Evolutionary conservation across 495 filamentous ascomycete species (phyloP).

Genomic region (Clavariopsis aquatica): DNA sequence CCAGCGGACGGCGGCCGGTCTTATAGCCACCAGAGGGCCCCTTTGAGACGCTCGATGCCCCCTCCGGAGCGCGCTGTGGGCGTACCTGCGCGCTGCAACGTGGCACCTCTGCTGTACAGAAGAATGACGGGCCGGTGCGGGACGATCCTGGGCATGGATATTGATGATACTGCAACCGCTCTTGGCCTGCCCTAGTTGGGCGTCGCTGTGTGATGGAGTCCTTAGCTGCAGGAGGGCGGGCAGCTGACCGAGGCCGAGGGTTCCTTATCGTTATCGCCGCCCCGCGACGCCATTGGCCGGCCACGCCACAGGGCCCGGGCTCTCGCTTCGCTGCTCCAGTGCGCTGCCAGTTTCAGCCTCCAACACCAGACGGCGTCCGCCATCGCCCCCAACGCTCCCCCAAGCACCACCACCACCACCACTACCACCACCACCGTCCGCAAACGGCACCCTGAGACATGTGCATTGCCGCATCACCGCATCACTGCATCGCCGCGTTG

Average conservation of each 20-base stretch:
- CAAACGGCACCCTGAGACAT: conserved; percentile 17
- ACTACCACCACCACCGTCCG: no score
- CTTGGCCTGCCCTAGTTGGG: conserved; percentile 16
- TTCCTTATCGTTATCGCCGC: conserved; percentile 29
- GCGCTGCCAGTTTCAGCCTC: conserved; percentile 22
- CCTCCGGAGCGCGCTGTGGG: conserved; percentile 11
- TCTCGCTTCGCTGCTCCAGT: background rate
- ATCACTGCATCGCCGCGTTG: conserved; percentile 20
- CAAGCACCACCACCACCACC: no score
- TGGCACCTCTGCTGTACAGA: conserved; percentile 31
- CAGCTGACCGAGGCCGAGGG: conserved; percentile 1
- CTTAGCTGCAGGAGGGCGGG: conserved; percentile 22
- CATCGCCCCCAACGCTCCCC: background rate
- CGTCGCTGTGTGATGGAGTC: conserved; percentile 8
- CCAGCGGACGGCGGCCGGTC: conserved; percentile 5
- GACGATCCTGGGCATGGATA: conserved; percentile 37
- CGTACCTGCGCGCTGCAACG: conserved; percentile 38
- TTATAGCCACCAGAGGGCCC: conserved; percentile 20
- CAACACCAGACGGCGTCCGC: background rate
- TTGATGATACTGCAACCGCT: conserved; percentile 20
- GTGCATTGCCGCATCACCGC: conserved; percentile 7
- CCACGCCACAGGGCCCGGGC: background rate
- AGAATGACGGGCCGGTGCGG: conserved; percentile 33
- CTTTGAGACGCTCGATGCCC: conserved; percentile 17
- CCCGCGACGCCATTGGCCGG: conserved; percentile 2